phyloP scores from a whole-genome alignment of 2,329 filamentous ascomycete species.

The Hysterium pulicare region DNA sequence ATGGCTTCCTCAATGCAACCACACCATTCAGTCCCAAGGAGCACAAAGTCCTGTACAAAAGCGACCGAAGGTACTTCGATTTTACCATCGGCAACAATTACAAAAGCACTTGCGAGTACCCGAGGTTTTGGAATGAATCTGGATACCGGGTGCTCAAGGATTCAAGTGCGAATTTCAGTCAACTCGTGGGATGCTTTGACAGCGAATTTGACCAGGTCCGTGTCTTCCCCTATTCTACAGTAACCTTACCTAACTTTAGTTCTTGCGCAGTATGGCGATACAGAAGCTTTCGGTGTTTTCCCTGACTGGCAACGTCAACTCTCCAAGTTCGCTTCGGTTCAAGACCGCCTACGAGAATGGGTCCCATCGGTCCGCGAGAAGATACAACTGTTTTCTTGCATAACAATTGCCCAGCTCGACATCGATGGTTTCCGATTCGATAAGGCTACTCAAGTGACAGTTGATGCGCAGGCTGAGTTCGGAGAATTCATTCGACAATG shows the following conservation, averaged over 20 bases:
- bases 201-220: slow-evolving; percentile 56
- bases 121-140: slow-evolving; percentile 58
- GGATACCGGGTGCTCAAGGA: slow-evolving; percentile 51
- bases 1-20: slow-evolving; percentile 56
- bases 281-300: slow-evolving; percentile 52
- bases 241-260: neutral
- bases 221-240: neutral
- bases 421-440: slow-evolving; percentile 64
- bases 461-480: slow-evolving; percentile 58
- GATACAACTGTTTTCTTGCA: slow-evolving; percentile 58
- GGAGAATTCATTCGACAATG: slow-evolving; percentile 56
- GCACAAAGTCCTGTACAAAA: slow-evolving; percentile 57
- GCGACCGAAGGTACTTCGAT: slow-evolving; percentile 52
- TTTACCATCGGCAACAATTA: slow-evolving; percentile 54
- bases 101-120: slow-evolving; percentile 49
- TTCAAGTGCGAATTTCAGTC: slow-evolving; percentile 22
- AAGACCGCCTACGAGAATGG: slow-evolving; percentile 64
- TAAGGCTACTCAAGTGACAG: slow-evolving; percentile 61
- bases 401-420: slow-evolving; percentile 57
- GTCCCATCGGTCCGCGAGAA: slow-evolving; percentile 53
- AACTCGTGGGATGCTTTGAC: slow-evolving; percentile 55
- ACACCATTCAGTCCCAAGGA: slow-evolving; percentile 46
- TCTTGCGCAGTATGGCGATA: slow-evolving; percentile 55
- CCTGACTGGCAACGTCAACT: slow-evolving; percentile 62
- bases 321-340: slow-evolving; percentile 63